Base-by-base conservation (phyloP, 2,329 filamentous ascomycete species). In the Aschersonia sp. region DNA sequence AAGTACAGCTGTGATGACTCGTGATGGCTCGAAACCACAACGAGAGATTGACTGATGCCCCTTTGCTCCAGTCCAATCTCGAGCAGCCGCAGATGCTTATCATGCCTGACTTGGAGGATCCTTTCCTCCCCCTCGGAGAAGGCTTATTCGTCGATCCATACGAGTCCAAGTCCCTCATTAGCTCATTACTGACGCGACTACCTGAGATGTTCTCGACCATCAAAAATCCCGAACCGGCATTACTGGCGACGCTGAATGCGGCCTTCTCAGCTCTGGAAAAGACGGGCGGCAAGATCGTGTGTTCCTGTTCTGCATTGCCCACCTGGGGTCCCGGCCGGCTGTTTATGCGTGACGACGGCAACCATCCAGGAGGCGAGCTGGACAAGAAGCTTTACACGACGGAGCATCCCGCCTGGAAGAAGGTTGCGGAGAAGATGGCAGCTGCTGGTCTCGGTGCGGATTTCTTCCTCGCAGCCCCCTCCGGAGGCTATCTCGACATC, bases 71-170 rank as follows among this genome's bases (percentile, higher is more conserved):
- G 82, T 67, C 88, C 40, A 75, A 75, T 41, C 71, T 96, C 42
- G 84, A 92, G 48, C 82, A 89, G 66, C 88, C 92, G 7, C 92
- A 98, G 61, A 96, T 98, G 88, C 80, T 98, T 72, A 89, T 98
- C 46, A 95, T 98, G 87, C 86, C 92, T 3, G 92, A 98, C 61
- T 77, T 98, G 45, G 89, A 97, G 58, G 92, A 98, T 55, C 92
- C 92, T 0, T 98, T 98, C 62, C 81, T 97, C 12, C 89, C 92
- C 3, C 72, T 98, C 20, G 88, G 85, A 53, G 85, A 94, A 50
- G 89, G 91, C 12, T 73, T 98, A 7, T 97, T 97, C 62, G 91
- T 97, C 12, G 91, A 98, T 63, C 89, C 92, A 2, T 82, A 89
- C 56, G 87, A 95, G 63, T 92, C 88, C 44, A 91, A 84, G 72